A percentile compares a stretch with the other conserved stretches of the same genome.
phyloP scores from a whole-genome alignment of 2,329 filamentous ascomycete species.

The Fusarium keratoplasticum region DNA sequence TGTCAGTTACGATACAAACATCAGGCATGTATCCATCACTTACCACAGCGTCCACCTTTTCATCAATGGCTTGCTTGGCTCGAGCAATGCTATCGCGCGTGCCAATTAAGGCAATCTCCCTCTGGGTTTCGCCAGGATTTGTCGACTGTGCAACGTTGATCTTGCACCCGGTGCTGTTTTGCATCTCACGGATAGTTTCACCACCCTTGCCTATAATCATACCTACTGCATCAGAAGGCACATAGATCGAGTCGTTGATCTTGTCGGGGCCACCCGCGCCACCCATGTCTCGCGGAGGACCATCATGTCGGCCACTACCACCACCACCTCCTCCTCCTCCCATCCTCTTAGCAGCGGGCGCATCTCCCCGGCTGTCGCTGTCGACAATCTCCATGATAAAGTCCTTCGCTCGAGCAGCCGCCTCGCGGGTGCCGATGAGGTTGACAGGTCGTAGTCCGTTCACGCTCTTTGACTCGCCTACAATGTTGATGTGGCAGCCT shows the following conservation, averaged over 20 bases:
- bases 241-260: constrained; percentile 83
- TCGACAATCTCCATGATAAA: constrained; percentile 95
- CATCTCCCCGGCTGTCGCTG: constrained; percentile 78
- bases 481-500: constrained; percentile 96
- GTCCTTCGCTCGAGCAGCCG: constrained; percentile 83
- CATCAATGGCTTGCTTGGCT: constrained; percentile 87
- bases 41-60: constrained; percentile 92
- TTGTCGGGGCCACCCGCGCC: constrained; percentile 68
- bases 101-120: constrained; percentile 89
- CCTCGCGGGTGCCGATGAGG: constrained; percentile 81
- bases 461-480: constrained; percentile 91
- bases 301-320: constrained; percentile 46
- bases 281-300: constrained; percentile 50
- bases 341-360: constrained; percentile 46
- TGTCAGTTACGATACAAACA: constrained; percentile 43
- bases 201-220: constrained; percentile 98
- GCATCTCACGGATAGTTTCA: constrained; percentile 95
- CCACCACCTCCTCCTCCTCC: constrained; percentile 39
- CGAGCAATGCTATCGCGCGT: constrained; percentile 79
- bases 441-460: constrained; percentile 92
- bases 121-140: constrained; percentile 80
- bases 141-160: constrained; percentile 91
- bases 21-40: constrained; percentile 49
- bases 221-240: constrained; percentile 90
- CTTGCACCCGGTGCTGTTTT: constrained; percentile 87